Conservation (phyloP, 2,329 filamentous ascomycete species). For the Fusarium temperatum region DNA sequence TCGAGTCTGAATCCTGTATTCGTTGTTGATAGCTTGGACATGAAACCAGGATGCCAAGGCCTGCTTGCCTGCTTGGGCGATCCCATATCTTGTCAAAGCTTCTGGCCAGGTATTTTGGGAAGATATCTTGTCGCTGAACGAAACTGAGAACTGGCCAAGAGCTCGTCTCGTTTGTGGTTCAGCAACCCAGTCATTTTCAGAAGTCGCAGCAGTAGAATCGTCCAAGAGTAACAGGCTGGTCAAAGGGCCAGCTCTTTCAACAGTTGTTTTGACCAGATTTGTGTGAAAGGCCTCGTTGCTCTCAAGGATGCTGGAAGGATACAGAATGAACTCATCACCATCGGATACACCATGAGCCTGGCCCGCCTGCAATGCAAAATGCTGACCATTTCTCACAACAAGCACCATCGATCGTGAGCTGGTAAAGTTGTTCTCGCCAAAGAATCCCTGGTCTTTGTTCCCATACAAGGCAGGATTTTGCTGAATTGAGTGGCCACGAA, state of each 20-base stretch:
- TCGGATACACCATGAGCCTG: constrained; percentile 6
- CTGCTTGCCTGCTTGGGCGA: neutral
- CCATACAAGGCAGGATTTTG: constrained; percentile 14
- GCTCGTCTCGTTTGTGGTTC: neutral
- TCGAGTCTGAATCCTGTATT: neutral
- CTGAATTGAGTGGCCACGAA: neutral
- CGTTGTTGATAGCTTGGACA: neutral
- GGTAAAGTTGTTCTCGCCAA: neutral
- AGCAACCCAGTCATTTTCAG: neutral
- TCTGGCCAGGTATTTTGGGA: neutral
- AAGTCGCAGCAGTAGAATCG: fast-evolving
- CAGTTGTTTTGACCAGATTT: neutral
- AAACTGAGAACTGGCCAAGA: neutral
- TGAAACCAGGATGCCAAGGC: neutral
- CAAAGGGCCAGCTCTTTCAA: neutral
- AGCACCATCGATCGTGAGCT: neutral
- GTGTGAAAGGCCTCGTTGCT: neutral
- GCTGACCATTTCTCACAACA: neutral
- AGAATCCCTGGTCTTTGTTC: constrained; percentile 25
- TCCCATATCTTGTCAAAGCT: neutral
- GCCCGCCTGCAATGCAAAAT: neutral
- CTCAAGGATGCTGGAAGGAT: neutral
- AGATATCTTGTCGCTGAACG: neutral
- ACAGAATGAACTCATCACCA: constrained; percentile 10
- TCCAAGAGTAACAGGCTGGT: neutral